phyloP scores from a whole-genome alignment of 805 yeast species.

The Spathaspora arborariae region DNA sequence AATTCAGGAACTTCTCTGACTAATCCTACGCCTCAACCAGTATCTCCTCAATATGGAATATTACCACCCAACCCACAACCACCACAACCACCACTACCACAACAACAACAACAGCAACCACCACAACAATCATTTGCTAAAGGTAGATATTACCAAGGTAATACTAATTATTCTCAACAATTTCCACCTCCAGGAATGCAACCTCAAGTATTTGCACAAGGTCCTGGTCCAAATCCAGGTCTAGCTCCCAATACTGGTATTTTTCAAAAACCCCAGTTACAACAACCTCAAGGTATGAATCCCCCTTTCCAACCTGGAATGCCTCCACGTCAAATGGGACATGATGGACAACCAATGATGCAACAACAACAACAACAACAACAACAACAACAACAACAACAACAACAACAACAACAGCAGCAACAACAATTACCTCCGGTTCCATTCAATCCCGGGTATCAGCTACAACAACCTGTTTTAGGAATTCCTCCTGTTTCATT shows the following conservation, averaged over 20 bases:
- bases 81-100: no score
- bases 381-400: slow-evolving; percentile 5
- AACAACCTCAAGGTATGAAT: slow-evolving; percentile 2
- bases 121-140: not conserved
- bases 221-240: not conserved
- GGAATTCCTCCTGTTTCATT: not conserved
- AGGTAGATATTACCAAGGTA: not conserved
- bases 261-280: slow-evolving; percentile 6
- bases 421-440: not conserved
- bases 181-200: slow-evolving; percentile 3
- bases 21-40: not conserved
- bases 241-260: not conserved
- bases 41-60: slow-evolving; percentile 3
- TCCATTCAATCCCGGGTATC: no score
- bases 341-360: not conserved
- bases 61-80: slow-evolving; percentile 1
- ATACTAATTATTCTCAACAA: slow-evolving; percentile 3
- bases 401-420: slow-evolving; percentile 4
- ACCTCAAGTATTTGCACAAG: slow-evolving; percentile 1
- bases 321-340: not conserved
- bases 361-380: slow-evolving; percentile 8
- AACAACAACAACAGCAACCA: no score
- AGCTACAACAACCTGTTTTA: no score
- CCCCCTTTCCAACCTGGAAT: not conserved
- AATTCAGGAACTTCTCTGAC: not conserved